Evolutionary conservation across 345 rosid species (phyloP).

Genomic region (Durio zibethinus): DNA sequence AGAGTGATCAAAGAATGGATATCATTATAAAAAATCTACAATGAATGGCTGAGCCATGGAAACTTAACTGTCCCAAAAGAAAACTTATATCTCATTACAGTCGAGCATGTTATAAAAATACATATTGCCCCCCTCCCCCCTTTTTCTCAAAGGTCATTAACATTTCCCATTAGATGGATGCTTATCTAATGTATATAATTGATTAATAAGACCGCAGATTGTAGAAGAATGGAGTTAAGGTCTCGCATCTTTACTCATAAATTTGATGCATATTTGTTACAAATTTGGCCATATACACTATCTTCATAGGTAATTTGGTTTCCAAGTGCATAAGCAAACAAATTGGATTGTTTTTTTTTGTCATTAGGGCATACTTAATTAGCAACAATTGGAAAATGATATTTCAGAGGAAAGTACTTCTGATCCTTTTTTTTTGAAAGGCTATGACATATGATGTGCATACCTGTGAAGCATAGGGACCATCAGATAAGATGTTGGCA

Average conservation of each 20-base stretch:
- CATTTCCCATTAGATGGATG: background rate
- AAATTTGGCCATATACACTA: background rate
- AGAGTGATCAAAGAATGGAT: background rate
- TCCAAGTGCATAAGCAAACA: background rate
- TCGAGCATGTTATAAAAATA: background rate
- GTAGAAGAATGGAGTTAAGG: background rate
- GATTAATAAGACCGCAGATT: background rate
- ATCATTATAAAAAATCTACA: background rate
- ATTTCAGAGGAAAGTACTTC: background rate
- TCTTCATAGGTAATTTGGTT: background rate
- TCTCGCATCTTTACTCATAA: background rate
- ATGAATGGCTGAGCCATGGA: background rate
- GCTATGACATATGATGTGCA: background rate
- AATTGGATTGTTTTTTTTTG: background rate
- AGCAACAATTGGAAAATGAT: background rate
- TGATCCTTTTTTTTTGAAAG: background rate
- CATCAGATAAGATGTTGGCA: conserved; percentile 68
- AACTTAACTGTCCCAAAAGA: background rate
- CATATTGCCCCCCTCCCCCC: background rate
- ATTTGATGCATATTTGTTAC: background rate
- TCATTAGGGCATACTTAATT: background rate
- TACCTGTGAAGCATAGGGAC: conserved; percentile 79
- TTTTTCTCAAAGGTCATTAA: background rate
- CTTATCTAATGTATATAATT: background rate
- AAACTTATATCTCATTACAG: background rate